Percentiles rank a stretch among this genome's conserved stretches.
Conservation (phyloP, 148 eudicot genomes). For the Rhododendron ovatum region DNA sequence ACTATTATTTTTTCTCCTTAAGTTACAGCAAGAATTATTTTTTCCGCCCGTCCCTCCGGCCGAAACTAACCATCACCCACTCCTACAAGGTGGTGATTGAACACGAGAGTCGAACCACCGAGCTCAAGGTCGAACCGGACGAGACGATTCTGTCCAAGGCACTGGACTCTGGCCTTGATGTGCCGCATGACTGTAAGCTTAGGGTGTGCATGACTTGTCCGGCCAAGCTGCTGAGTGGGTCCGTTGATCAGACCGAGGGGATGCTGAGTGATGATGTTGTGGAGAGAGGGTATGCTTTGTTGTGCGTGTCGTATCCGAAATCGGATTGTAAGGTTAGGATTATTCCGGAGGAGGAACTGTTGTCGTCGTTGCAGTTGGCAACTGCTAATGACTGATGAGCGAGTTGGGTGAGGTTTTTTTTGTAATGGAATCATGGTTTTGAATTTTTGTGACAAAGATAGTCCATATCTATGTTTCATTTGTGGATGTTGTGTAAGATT, state of each 20-base stretch:
- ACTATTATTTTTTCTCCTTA: not conserved
- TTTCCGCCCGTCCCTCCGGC: not conserved
- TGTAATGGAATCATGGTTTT: not conserved
- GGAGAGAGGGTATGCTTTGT: slow-evolving; percentile 64
- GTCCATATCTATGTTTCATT: not conserved
- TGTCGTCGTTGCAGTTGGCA: slow-evolving; percentile 62
- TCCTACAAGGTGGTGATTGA: slow-evolving; percentile 67
- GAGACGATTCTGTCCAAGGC: slow-evolving; percentile 79
- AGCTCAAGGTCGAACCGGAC: slow-evolving; percentile 71
- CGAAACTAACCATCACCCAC: slow-evolving; percentile 6
- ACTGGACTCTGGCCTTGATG: slow-evolving; percentile 49
- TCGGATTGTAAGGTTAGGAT: slow-evolving; percentile 68
- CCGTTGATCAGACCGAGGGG: slow-evolving; percentile 84
- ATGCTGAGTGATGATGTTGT: slow-evolving; percentile 95
- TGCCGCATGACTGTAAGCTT: slow-evolving; percentile 86
- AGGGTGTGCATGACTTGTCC: slow-evolving; percentile 99
- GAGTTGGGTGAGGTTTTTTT: not conserved
- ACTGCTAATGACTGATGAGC: slow-evolving; percentile 71
- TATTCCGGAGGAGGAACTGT: slow-evolving; percentile 85
- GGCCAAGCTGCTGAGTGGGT: slow-evolving; percentile 59
- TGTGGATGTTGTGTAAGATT: not conserved
- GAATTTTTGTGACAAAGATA: not conserved
- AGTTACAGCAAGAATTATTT: not conserved
- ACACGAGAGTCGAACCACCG: slow-evolving; percentile 52
- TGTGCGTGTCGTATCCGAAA: slow-evolving; percentile 67